Conservation (phyloP, 208 protist genomes). For the Wallacemonas collosoma region DNA sequence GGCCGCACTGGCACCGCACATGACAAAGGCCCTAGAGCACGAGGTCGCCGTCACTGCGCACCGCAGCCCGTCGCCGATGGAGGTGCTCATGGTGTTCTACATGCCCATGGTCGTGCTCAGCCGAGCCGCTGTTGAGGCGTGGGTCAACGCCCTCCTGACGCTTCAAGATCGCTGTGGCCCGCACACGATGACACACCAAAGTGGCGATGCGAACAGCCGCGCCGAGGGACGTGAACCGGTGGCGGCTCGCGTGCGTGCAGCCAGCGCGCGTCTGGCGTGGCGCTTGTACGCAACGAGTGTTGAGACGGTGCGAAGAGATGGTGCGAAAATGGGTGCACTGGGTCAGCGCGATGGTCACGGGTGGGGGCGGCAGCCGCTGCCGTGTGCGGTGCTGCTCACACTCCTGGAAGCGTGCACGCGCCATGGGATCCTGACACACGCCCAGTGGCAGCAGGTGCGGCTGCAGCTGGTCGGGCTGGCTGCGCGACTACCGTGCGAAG, state of each 20-base stretch:
- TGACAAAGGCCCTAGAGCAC: background rate
- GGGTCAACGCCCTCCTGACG: constrained; percentile 11
- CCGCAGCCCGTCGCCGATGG: constrained; percentile 17
- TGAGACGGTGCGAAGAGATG: constrained; percentile 6
- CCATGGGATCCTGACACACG: background rate
- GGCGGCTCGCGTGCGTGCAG: background rate
- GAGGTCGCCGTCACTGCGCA: background rate
- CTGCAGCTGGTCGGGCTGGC: background rate
- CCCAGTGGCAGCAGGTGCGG: constrained; percentile 11
- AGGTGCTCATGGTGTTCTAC: constrained; percentile 20
- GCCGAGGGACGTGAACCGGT: background rate
- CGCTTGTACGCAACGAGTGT: background rate
- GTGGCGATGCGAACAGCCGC: background rate
- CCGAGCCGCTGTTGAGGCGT: constrained; percentile 10
- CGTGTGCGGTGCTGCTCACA: background rate
- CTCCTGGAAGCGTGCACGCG: constrained; percentile 6
- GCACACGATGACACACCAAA: constrained; percentile 15
- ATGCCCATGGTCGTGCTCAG: constrained; percentile 11
- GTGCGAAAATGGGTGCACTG: background rate
- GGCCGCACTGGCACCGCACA: background rate
- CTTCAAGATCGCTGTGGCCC: constrained; percentile 4
- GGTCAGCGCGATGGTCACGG: no score
- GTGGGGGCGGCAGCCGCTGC: background rate
- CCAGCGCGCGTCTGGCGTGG: constrained; percentile 3
- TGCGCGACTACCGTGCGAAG: no score